Percentiles rank a stretch among this genome's conserved stretches.
Evolutionary conservation across 257 asterid species (phyloP).

Genomic region (Ocimum tenuiflorum): DNA sequence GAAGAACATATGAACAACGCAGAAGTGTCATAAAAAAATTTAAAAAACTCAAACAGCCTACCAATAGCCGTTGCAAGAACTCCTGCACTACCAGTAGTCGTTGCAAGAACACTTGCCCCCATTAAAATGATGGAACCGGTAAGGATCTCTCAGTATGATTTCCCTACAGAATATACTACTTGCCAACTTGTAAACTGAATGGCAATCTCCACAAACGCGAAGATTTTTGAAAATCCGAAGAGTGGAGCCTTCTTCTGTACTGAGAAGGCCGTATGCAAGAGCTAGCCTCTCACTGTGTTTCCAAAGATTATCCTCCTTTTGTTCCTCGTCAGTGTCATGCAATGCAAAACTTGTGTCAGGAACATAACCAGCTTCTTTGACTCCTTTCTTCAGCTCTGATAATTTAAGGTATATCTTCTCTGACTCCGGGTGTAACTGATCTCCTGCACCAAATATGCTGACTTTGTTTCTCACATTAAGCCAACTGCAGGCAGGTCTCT

Average conservation of each 20-base stretch:
- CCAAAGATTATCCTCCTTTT: constrained; percentile 73
- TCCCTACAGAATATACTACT: constrained; percentile 51
- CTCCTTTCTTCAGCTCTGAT: constrained; percentile 44
- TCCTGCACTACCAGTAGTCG: constrained; percentile 87
- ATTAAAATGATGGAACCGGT: constrained; percentile 73
- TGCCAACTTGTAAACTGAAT: constrained; percentile 61
- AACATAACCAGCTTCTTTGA: constrained; percentile 62
- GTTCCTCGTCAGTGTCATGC: constrained; percentile 87
- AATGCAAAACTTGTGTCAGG: constrained; percentile 64
- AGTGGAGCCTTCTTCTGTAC: constrained; percentile 43
- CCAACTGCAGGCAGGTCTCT: constrained; percentile 78
- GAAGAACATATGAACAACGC: too few species aligned
- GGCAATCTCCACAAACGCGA: constrained; percentile 86
- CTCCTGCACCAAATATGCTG: constrained; percentile 60
- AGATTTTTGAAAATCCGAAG: constrained; percentile 77
- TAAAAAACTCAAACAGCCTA: too few species aligned
- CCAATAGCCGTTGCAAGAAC: too few species aligned
- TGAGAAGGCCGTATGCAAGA: constrained; percentile 61
- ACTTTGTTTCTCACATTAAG: constrained; percentile 51
- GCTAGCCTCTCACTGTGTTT: constrained; percentile 85
- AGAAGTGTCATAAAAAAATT: too few species aligned
- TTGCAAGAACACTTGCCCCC: constrained; percentile 73
- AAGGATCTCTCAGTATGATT: constrained; percentile 70
- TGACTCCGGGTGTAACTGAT: constrained; percentile 40
- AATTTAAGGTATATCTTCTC: constrained; percentile 40